These are phyloP conservation scores for Dioscorea cayenensis DNA, from an alignment of 116 monocot species.

Conservation along the genomic window DNA sequence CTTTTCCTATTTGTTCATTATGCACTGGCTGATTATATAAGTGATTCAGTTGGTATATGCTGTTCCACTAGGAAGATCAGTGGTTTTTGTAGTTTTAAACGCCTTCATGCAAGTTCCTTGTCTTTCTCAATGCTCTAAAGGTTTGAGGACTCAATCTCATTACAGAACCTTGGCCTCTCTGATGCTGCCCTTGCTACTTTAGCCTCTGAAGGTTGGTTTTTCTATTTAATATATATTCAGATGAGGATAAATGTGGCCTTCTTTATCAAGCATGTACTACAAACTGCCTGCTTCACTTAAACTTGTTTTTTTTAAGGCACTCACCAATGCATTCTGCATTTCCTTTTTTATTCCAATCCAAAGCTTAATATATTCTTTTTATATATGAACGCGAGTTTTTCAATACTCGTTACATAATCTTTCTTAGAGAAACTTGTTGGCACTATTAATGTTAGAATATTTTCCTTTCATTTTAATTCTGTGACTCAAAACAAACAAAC, in stretches of 20 bases:
- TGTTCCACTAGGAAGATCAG: not conserved
- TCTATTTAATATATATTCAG: not conserved
- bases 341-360: too few relatives aligned
- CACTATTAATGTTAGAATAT: too few relatives aligned
- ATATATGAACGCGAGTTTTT: too few relatives aligned
- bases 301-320: too few relatives aligned
- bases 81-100: not conserved
- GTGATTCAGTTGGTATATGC: not conserved
- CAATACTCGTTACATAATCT: too few relatives aligned
- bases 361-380: too few relatives aligned
- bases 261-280: too few relatives aligned
- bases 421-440: too few relatives aligned
- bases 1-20: not conserved
- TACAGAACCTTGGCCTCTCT: conserved; percentile 73
- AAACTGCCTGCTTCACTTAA: too few relatives aligned
- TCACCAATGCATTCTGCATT: too few relatives aligned
- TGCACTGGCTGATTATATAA: not conserved
- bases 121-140: conserved; percentile 43
- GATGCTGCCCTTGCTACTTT: conserved; percentile 83
- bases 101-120: not conserved
- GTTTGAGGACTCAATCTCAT: conserved; percentile 59
- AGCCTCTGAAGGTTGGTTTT: conserved; percentile 58
- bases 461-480: too few relatives aligned
- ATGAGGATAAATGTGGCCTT: not conserved
- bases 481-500: too few relatives aligned